Base-by-base conservation (phyloP, 129 eudicot species). In the Arctium lappa region DNA sequence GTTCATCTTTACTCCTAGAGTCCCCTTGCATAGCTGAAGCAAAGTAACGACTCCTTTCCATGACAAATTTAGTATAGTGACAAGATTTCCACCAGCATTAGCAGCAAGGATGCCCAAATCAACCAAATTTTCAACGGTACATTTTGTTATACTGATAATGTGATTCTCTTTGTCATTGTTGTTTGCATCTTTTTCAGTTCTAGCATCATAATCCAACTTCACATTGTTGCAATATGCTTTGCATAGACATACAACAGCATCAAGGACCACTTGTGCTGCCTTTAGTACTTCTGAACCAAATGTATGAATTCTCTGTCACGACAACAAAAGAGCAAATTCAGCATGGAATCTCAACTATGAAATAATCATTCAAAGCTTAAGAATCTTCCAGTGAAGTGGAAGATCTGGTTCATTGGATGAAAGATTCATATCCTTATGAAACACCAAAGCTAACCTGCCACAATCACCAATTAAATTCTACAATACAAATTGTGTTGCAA, bases 31-130 rank as follows among this genome's bases (percentile, higher is more conserved):
- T 50, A 95, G 90, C 94, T 95, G 99, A 83, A 93, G 97, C 86
- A 95, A 79, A 31, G 90, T 76, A 79, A 95, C 97, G 46, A 95
- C 99, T 62, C 99, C 98, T 95, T 95, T 95, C 99, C 99, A 93
- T 70, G 99, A 93, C 85, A 91, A 50, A 87, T 95, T 95, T 46
- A 95, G 88, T 46, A 95, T 74, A 75, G 78, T 78, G 10, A 93
- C 99, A 76, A 93, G 87, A 88, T 85, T 90, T 75, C 99, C 99
- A 42, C 99, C 99, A 82, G 89, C 90, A 86, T 89, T 89, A 72
- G 95, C 99, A 50, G 98, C 97, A 85, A 90, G 82, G 71, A 85
- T 72, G 16, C 99, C 98, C 88, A 95, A 75, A 80, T 95, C 91
- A 63, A 91, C 91, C 86, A 95, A 85, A 56, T 78, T 91, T 87